Evolutionary conservation across 2,329 filamentous ascomycete genomes (phyloP).

Genomic region (Microsporum audouinii): DNA sequence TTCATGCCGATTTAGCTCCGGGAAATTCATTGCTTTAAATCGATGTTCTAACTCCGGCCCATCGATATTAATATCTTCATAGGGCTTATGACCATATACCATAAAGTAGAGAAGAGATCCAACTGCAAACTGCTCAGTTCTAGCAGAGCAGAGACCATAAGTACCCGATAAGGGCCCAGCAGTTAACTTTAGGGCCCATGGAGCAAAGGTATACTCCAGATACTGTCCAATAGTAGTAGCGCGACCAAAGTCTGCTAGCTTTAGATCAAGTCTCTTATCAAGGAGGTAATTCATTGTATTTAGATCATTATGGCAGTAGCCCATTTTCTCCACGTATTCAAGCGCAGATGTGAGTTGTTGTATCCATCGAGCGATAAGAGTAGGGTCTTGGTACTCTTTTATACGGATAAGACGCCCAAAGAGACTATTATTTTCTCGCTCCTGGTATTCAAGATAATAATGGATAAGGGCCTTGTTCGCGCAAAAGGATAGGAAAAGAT

Average conservation of each 20-base stretch:
- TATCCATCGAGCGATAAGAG: slow-evolving; percentile 15
- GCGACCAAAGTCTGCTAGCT: slow-evolving; percentile 13
- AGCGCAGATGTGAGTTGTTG: slow-evolving; percentile 15
- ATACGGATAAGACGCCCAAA: slow-evolving; percentile 10
- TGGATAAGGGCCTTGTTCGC: neutral
- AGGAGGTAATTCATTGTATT: slow-evolving; percentile 12
- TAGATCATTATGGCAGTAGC: slow-evolving; percentile 14
- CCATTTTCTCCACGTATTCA: slow-evolving; percentile 15
- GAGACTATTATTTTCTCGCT: slow-evolving; percentile 7
- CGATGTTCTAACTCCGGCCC: slow-evolving; percentile 7
- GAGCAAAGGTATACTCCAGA: slow-evolving; percentile 6
- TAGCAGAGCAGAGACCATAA: slow-evolving; percentile 16
- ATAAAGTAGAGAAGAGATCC: slow-evolving; percentile 17
- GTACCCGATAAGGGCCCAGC: slow-evolving; percentile 14
- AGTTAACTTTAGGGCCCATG: neutral
- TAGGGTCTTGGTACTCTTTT: slow-evolving; percentile 14
- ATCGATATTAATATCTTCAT: slow-evolving; percentile 3
- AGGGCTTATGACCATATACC: slow-evolving; percentile 16
- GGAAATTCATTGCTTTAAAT: slow-evolving; percentile 15
- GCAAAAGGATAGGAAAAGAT: slow-evolving; percentile 15
- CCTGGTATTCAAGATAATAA: slow-evolving; percentile 6
- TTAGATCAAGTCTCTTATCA: slow-evolving; percentile 11
- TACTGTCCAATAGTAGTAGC: slow-evolving; percentile 14
- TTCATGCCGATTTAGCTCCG: slow-evolving; percentile 14
- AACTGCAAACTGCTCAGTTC: slow-evolving; percentile 17